phyloP scores from a whole-genome alignment of 2,329 filamentous ascomycete genomes.

The Diaporthe ilicicola region DNA sequence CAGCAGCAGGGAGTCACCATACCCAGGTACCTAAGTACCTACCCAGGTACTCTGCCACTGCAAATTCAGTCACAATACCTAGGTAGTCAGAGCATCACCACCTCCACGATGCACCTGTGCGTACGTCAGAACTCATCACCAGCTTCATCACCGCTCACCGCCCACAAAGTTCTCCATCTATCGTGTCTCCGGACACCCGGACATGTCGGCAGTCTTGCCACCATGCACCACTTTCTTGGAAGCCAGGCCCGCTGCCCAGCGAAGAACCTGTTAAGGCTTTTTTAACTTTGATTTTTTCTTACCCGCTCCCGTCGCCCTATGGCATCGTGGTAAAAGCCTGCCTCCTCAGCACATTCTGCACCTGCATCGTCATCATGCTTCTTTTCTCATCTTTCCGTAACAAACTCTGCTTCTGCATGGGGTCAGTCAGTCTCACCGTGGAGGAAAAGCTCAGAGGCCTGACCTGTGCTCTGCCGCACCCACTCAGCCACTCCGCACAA shows the following conservation, averaged over 20 bases:
- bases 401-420: constrained; percentile 3
- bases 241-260: background rate
- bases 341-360: background rate
- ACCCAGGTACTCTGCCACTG: no score
- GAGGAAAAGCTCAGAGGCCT: no score
- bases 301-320: background rate
- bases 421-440: background rate
- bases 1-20: background rate
- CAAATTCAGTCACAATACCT: background rate
- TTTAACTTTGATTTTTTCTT: background rate
- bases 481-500: no score
- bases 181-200: background rate
- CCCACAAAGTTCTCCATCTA: background rate
- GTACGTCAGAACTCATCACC: constrained; percentile 3
- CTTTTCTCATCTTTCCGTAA: background rate
- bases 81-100: constrained; percentile 12
- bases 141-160: background rate
- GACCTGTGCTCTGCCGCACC: no score
- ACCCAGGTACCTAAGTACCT: no score
- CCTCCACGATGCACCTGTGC: constrained; percentile 18
- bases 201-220: constrained; percentile 23
- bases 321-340: background rate
- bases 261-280: constrained; percentile 15
- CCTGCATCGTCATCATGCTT: constrained; percentile 4
- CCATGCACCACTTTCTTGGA: constrained; percentile 4